Base-by-base conservation (phyloP, 805 yeast genomes). In the Jamesozyma spencerorum region DNA sequence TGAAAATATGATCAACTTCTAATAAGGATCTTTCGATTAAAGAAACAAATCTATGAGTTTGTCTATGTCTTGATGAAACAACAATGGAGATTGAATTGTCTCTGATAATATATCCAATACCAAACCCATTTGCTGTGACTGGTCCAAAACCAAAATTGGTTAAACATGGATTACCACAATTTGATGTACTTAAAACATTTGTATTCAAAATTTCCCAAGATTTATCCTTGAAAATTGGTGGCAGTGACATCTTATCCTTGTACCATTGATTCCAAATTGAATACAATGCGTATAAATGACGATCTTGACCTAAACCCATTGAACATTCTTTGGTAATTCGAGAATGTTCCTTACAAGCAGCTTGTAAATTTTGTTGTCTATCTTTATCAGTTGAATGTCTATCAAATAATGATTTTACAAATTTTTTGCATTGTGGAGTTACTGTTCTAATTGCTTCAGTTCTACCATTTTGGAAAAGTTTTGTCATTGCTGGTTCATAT, bases 401-500 rank as follows among this genome's bases (percentile, higher is more conserved):
- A 53, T 85, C 92, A 57, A 90, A 83, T 57, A 87, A 81, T 48
- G 85, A 82, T 42, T 94, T 76, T 14, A 85, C 94, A 64, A 86
- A 87, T 35, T 74, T 69, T 54, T 83, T 83, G 1, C 92, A 81
- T 56, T 85, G 85, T 50, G 75, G 69, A 5, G 90, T 78, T 4
- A 87, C 96, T 0, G 94, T 74, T 53, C 96, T 71, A 41, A 87
- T 78, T 3, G 95, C 94, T 62, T 87, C 97, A 1, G 97, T 87
- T 59, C 97, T 74, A 10, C 96, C 97, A 57, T 87, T 95, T 47
- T 81, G 71, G 58, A 80, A 87, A 44, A 68, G 69, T 60, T 87
- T 87, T 3, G 96, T 88, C 97, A 87, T 87, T 7, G 95, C 95
- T 2, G 97, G 97, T 64, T 87, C 97, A 59, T 87, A 87, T 5